A percentile compares a stretch with the other conserved stretches of the same genome.
Evolutionary conservation across 169 alveolate genomes (phyloP).

Genomic region (Plasmodium fragile): DNA sequence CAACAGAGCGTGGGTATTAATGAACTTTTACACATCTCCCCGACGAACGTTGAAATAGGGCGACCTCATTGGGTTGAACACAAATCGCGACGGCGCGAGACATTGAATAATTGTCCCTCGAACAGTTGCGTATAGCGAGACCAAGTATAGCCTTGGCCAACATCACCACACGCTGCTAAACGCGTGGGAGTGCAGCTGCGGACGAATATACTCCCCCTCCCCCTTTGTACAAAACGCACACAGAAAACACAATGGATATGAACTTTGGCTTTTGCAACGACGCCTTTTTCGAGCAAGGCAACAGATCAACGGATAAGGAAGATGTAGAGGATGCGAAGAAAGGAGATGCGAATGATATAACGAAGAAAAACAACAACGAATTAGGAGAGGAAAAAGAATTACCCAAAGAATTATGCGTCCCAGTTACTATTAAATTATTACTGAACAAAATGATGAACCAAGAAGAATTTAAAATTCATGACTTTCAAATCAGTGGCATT

Average conservation of each 20-base stretch:
- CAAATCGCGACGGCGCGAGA: neutral
- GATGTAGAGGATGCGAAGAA: slow-evolving; percentile 24
- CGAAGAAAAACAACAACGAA: slow-evolving; percentile 6
- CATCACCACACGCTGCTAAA: neutral
- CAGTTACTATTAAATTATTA: slow-evolving; percentile 66
- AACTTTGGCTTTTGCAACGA: slow-evolving; percentile 64
- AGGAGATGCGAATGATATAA: slow-evolving; percentile 8
- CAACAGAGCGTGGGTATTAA: neutral
- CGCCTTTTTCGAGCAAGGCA: slow-evolving; percentile 59
- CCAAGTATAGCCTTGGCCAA: neutral
- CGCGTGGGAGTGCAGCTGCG: neutral
- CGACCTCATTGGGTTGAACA: neutral
- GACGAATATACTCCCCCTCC: neutral
- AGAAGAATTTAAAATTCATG: slow-evolving; percentile 61
- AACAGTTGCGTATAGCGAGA: neutral
- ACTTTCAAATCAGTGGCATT: slow-evolving; percentile 72
- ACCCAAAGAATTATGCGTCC: slow-evolving; percentile 69
- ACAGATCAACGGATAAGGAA: slow-evolving; percentile 71
- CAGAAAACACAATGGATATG: slow-evolving; percentile 29
- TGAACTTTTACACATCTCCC: neutral
- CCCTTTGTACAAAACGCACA: neutral
- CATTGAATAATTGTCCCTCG: neutral
- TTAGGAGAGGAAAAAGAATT: slow-evolving; percentile 41
- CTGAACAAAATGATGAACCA: slow-evolving; percentile 50
- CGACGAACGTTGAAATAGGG: neutral